These are phyloP conservation scores for Sistotremastrum suecicum DNA, from an alignment of 768 basidiomycete species.

Conservation along the genomic window DNA sequence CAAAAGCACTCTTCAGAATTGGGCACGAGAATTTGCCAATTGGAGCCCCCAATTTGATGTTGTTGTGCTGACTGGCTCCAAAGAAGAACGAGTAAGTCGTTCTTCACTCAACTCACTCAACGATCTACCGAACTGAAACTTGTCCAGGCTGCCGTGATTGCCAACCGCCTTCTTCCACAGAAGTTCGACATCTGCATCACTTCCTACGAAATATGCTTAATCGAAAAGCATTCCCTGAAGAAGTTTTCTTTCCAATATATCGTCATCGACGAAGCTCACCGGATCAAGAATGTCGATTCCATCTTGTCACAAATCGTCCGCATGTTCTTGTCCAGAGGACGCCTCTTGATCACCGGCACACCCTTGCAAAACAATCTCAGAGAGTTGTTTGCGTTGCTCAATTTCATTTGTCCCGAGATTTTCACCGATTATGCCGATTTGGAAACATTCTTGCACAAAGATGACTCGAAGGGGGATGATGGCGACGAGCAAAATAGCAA, in stretches of 20 bases:
- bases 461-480: constrained; percentile 44
- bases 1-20: constrained; percentile 97
- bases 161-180: constrained; percentile 63
- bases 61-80: constrained; percentile 69
- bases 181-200: constrained; percentile 94
- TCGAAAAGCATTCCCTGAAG: constrained; percentile 84
- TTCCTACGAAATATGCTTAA: constrained; percentile 92
- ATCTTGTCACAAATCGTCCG: constrained; percentile 91
- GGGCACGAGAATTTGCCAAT: constrained; percentile 80
- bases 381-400: constrained; percentile 82
- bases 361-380: constrained; percentile 95
- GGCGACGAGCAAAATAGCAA: constrained; percentile 72
- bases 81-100: constrained; percentile 60
- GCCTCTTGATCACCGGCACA: constrained; percentile 92
- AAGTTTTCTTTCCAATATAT: constrained; percentile 98
- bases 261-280: constrained; percentile 95
- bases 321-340: constrained; percentile 73
- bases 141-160: constrained; percentile 50
- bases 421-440: constrained; percentile 85
- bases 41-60: constrained; percentile 88
- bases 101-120: neutral
- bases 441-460: constrained; percentile 89
- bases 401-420: constrained; percentile 95
- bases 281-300: constrained; percentile 98
- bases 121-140: neutral